Conservation (phyloP, 1,284 basidiomycete genomes). For the Xerocomus nothofagi region DNA sequence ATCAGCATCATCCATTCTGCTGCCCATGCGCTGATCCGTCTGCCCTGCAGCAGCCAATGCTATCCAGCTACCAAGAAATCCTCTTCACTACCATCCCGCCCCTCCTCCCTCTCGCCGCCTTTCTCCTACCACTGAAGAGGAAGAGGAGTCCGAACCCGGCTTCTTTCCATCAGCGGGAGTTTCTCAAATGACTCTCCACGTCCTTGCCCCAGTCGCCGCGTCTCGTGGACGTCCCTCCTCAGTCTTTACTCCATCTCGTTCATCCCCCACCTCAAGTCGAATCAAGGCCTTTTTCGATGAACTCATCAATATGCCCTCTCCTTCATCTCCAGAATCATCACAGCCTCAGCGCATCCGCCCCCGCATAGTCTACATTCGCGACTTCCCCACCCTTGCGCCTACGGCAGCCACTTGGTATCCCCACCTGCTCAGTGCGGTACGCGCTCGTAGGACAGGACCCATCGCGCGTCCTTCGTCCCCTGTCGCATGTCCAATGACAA, state of each 20-base stretch:
- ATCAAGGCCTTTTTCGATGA: constrained; percentile 73
- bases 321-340: constrained; percentile 30
- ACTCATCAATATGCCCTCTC: constrained; percentile 61
- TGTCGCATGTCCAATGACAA: constrained; percentile 68
- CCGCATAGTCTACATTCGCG: constrained; percentile 82
- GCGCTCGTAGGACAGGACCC: constrained; percentile 64
- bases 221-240: constrained; percentile 45
- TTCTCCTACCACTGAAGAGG: constrained; percentile 53
- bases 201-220: constrained; percentile 49
- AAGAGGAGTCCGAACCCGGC: constrained; percentile 35
- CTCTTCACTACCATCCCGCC: constrained; percentile 60
- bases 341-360: constrained; percentile 41
- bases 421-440: constrained; percentile 72
- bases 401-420: constrained; percentile 80
- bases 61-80: constrained; percentile 68
- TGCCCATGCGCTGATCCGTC: constrained; percentile 9
- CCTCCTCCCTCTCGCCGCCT: constrained; percentile 28
- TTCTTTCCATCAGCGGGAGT: constrained; percentile 31
- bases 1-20: constrained; percentile 10
- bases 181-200: constrained; percentile 62
- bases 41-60: constrained; percentile 53
- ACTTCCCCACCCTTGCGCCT: constrained; percentile 72
- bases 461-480: constrained; percentile 56
- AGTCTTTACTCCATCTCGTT: constrained; percentile 43
- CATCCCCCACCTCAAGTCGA: constrained; percentile 47